Conservation (phyloP, 2,329 filamentous ascomycete genomes). For the Botrytis fabae region DNA sequence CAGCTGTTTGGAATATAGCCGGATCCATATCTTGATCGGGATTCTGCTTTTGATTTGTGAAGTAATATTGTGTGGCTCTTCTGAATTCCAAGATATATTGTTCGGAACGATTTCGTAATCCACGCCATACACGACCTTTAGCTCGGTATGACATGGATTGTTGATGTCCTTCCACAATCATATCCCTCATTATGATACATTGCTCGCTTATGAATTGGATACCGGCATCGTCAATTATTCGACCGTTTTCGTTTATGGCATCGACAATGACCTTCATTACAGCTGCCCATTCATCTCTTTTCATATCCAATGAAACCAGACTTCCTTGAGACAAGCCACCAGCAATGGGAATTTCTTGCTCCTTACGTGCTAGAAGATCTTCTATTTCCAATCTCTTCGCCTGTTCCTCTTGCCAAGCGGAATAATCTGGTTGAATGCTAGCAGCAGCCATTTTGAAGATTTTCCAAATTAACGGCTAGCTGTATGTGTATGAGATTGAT, state of each 20-base stretch:
- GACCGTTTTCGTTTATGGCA: not conserved
- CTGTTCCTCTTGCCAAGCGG: constrained; percentile 13
- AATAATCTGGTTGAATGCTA: not conserved
- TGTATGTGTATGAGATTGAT: not conserved
- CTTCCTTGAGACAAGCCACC: not conserved
- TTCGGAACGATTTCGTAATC: constrained; percentile 15
- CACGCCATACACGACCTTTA: constrained; percentile 30
- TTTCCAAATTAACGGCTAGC: not conserved
- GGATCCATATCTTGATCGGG: not conserved
- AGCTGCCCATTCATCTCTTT: not conserved
- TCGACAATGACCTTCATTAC: not conserved
- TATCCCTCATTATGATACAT: not conserved
- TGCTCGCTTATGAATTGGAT: not conserved
- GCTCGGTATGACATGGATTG: constrained; percentile 23
- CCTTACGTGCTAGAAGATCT: not conserved
- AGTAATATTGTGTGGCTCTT: constrained; percentile 13
- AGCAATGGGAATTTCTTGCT: not conserved
- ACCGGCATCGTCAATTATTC: not conserved
- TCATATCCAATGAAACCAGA: not conserved
- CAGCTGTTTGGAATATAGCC: not conserved
- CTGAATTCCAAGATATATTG: constrained; percentile 12
- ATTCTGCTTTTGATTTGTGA: not conserved
- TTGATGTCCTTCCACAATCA: not conserved
- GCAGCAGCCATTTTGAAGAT: not conserved
- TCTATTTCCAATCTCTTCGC: not conserved